phyloP scores from a whole-genome alignment of 164 flowering plant species.

The Pachysandra terminalis region DNA sequence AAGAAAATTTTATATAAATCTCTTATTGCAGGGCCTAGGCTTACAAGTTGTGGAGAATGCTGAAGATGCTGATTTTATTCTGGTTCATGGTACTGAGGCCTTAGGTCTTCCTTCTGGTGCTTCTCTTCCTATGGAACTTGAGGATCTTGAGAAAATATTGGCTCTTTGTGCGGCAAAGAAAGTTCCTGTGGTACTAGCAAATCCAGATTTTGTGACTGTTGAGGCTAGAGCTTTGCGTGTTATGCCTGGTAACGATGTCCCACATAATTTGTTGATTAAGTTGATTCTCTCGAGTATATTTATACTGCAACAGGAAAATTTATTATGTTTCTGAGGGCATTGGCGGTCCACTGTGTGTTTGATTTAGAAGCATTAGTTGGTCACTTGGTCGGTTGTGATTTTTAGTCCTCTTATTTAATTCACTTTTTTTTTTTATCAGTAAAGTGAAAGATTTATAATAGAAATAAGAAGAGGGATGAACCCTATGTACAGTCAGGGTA shows the following conservation, averaged over 20 bases:
- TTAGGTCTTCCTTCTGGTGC: conserved; percentile 74
- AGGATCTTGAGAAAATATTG: conserved; percentile 77
- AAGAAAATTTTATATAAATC: neutral
- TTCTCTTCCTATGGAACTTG: conserved; percentile 50
- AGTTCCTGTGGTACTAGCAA: conserved; percentile 96
- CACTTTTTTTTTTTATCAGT: neutral
- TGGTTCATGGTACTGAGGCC: conserved; percentile 98
- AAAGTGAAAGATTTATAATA: no score
- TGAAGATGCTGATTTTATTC: conserved; percentile 83
- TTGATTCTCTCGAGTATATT: neutral
- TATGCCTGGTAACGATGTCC: conserved; percentile 73
- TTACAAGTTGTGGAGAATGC: conserved; percentile 75
- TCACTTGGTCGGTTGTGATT: no score
- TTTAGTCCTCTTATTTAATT: neutral
- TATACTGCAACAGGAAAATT: no score
- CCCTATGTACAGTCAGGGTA: no score
- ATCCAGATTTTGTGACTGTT: conserved; percentile 98
- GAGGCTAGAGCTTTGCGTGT: conserved; percentile 82
- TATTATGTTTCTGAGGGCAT: neutral
- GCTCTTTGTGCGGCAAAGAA: conserved; percentile 61
- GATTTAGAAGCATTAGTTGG: neutral
- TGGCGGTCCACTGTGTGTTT: neutral
- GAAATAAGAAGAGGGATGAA: no score
- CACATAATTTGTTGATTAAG: neutral
- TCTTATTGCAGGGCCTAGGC: conserved; percentile 61